Evolutionary conservation across 805 yeast species (phyloP).

Genomic region (Wickerhamomyces hampshirensis): DNA sequence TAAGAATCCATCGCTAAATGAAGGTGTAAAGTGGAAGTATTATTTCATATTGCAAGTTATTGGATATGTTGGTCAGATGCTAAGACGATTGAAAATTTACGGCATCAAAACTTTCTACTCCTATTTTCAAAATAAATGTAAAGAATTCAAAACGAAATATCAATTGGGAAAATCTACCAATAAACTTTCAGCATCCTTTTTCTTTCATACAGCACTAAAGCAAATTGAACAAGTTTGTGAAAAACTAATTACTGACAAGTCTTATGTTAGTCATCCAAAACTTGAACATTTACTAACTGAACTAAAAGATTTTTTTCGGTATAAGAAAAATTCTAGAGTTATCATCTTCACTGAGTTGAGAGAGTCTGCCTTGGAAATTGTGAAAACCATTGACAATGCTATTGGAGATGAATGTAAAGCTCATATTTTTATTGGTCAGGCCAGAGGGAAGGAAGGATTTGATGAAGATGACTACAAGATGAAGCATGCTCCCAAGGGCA

Average conservation of each 20-base stretch:
- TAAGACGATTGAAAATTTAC: constrained; percentile 67
- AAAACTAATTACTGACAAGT: constrained; percentile 31
- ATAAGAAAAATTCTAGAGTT: constrained; percentile 55
- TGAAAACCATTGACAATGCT: constrained; percentile 49
- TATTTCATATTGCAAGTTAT: constrained; percentile 58
- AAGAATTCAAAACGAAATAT: constrained; percentile 54
- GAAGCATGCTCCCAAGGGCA: constrained; percentile 40
- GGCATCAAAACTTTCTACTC: constrained; percentile 75
- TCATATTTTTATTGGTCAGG: constrained; percentile 90
- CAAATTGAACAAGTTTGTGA: constrained; percentile 42
- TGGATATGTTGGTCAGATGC: constrained; percentile 67
- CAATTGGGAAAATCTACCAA: constrained; percentile 59
- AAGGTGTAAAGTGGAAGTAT: constrained; percentile 72
- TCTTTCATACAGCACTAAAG: constrained; percentile 44
- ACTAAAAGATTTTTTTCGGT: constrained; percentile 48
- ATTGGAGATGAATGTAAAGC: constrained; percentile 45
- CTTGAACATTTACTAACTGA: constrained; percentile 54
- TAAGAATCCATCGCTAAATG: constrained; percentile 49
- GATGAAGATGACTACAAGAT: constrained; percentile 48
- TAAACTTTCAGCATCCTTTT: constrained; percentile 57
- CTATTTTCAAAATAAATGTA: constrained; percentile 55
- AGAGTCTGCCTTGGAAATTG: constrained; percentile 86
- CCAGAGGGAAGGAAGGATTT: constrained; percentile 66
- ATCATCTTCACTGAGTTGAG: constrained; percentile 87
- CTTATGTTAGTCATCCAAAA: constrained; percentile 66